Evolutionary conservation across 2,329 filamentous ascomycete species (phyloP).

Genomic region (Xylaria sp.): DNA sequence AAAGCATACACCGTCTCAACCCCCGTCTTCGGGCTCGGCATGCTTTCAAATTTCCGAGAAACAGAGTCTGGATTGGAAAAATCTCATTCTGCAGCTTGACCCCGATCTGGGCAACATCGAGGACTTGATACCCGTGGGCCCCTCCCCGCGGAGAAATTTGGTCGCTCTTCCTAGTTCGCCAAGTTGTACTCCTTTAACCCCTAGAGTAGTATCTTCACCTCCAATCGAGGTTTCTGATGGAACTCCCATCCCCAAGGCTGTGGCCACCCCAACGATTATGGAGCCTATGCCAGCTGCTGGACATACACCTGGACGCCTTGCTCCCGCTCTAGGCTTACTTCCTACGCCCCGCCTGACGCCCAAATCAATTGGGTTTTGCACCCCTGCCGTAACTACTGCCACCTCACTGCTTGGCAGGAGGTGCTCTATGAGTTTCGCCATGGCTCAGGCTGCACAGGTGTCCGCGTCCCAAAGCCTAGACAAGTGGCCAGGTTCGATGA

Average conservation of each 20-base stretch:
- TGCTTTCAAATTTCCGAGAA: conserved; percentile 49
- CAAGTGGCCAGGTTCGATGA: conserved; percentile 54
- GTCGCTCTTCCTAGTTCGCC: conserved; percentile 48
- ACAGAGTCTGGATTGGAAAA: conserved; percentile 62
- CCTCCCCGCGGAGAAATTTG: conserved; percentile 39
- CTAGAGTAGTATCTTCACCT: conserved; percentile 44
- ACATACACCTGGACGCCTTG: conserved; percentile 53
- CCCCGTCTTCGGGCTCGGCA: conserved; percentile 57
- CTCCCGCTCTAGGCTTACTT: conserved; percentile 60
- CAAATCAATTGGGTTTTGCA: conserved; percentile 60
- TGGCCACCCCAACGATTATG: conserved; percentile 52
- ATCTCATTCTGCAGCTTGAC: conserved; percentile 61
- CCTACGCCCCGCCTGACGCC: conserved; percentile 66
- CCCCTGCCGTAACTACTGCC: conserved; percentile 63
- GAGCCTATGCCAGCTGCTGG: conserved; percentile 54
- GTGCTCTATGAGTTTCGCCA: conserved; percentile 65
- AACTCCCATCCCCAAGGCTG: conserved; percentile 50
- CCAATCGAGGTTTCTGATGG: conserved; percentile 47
- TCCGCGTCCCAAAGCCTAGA: conserved; percentile 57
- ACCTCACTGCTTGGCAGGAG: conserved; percentile 55
- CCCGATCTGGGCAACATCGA: conserved; percentile 64
- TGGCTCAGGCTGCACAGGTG: conserved; percentile 58
- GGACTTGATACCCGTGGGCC: conserved; percentile 50
- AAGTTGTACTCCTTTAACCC: conserved; percentile 52
- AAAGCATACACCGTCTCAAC: conserved; percentile 74